These are phyloP conservation scores for Setaria viridis DNA, from an alignment of 202 grass and related monocot species.

Conservation along the genomic window DNA sequence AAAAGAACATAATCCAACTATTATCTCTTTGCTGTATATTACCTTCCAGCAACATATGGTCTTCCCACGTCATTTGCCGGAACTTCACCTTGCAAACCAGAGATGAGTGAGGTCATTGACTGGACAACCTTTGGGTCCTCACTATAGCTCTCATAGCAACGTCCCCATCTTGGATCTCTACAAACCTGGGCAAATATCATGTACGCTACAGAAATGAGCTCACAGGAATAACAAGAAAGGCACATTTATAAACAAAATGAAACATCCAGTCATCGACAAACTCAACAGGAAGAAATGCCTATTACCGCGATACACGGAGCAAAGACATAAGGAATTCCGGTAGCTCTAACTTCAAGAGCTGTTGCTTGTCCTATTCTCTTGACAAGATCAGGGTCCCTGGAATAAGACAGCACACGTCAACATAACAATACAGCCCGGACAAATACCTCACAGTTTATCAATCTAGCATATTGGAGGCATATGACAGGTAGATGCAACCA, in stretches of 20 bases:
- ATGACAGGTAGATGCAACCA: not conserved
- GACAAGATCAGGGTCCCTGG: slow-evolving; percentile 76
- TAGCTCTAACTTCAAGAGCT: slow-evolving; percentile 93
- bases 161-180: slow-evolving; percentile 96
- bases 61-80: slow-evolving; percentile 54
- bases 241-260: not conserved
- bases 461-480: slow-evolving; percentile 12
- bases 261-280: slow-evolving; percentile 13
- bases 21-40: not conserved
- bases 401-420: not conserved
- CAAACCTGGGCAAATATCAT: slow-evolving; percentile 65
- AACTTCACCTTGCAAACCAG: slow-evolving; percentile 79
- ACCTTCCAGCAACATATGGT: slow-evolving; percentile 81
- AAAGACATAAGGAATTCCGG: slow-evolving; percentile 85
- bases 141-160: slow-evolving; percentile 93
- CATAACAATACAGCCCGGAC: not conserved
- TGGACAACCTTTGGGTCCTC: slow-evolving; percentile 86
- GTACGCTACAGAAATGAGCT: not conserved
- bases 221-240: slow-evolving; percentile 11
- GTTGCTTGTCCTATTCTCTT: slow-evolving; percentile 81
- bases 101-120: slow-evolving; percentile 73
- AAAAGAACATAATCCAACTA: slow-evolving; percentile 19
- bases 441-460: not conserved
- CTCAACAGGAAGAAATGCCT: slow-evolving; percentile 3
- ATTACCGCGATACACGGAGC: slow-evolving; percentile 87